These are phyloP conservation scores for Senna tora DNA, from an alignment of 306 rosid species.

Conservation along the genomic window DNA sequence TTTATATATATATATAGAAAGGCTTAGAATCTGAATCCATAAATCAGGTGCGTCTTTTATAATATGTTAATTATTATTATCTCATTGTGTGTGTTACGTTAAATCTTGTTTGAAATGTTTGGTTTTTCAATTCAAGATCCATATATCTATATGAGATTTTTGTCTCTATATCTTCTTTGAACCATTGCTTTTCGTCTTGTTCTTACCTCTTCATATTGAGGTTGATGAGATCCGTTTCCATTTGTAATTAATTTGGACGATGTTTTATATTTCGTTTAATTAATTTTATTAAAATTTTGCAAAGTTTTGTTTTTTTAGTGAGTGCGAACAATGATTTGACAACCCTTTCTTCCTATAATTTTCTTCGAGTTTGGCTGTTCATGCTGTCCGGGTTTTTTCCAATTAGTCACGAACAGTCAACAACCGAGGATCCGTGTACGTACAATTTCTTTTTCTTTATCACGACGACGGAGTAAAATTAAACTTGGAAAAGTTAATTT, in stretches of 20 bases:
- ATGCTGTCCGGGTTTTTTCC: too few species aligned
- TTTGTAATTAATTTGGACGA: constrained; percentile 10
- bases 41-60: constrained; percentile 37
- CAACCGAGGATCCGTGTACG: too few species aligned
- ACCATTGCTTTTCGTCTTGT: not conserved
- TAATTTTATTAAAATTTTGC: not conserved
- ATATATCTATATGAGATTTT: too few species aligned
- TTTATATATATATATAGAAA: too few species aligned
- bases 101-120: constrained; percentile 7
- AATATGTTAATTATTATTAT: not conserved
- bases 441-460: too few species aligned
- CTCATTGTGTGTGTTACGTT: constrained; percentile 12
- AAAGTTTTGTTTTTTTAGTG: not conserved
- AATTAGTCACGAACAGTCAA: too few species aligned
- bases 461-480: not conserved
- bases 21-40: not conserved
- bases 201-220: not conserved
- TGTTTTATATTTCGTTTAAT: constrained; percentile 13
- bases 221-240: not conserved
- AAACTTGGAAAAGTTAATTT: too few species aligned
- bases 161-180: not conserved
- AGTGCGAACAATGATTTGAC: constrained; percentile 40
- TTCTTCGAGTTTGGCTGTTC: too few species aligned
- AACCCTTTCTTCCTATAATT: constrained; percentile 28
- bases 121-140: not conserved